Evolutionary conservation across 2,329 filamentous ascomycete genomes (phyloP).

Genomic region (Xylariaceae sp.): DNA sequence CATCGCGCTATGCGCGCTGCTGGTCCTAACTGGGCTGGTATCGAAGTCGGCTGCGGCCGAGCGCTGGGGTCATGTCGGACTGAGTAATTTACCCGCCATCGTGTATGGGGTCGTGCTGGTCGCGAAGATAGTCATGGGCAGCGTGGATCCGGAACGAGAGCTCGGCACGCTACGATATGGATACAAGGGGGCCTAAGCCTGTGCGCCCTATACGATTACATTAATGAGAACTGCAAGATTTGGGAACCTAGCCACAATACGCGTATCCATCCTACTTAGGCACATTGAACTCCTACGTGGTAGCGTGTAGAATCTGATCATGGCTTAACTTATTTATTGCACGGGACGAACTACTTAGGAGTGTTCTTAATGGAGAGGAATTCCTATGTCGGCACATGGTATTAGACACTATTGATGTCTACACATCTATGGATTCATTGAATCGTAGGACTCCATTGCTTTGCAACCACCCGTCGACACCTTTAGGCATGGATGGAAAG

Average conservation of each 20-base stretch:
- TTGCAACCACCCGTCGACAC: slow-evolving; percentile 85
- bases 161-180: slow-evolving; percentile 64
- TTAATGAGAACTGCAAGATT: not conserved
- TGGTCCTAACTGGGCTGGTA: slow-evolving; percentile 50
- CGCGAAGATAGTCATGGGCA: slow-evolving; percentile 67
- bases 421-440: slow-evolving; percentile 85
- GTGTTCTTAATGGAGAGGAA: not conserved
- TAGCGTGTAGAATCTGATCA: not conserved
- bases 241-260: not conserved
- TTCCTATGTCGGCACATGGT: not conserved
- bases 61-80: slow-evolving; percentile 42
- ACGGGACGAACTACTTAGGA: not conserved
- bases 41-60: slow-evolving; percentile 30
- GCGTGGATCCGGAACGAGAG: slow-evolving; percentile 69
- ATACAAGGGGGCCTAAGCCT: slow-evolving; percentile 61
- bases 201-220: no score
- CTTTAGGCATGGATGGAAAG: slow-evolving; percentile 69
- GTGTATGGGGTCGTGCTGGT: slow-evolving; percentile 64
- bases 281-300: not conserved
- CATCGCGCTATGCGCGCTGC: slow-evolving; percentile 54
- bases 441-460: slow-evolving; percentile 88
- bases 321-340: not conserved
- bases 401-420: slow-evolving; percentile 28
- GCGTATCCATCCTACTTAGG: not conserved
- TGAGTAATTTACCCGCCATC: slow-evolving; percentile 56